phyloP scores from a whole-genome alignment of 1,139 yeast genomes.

The Pneumocystis carinii region DNA sequence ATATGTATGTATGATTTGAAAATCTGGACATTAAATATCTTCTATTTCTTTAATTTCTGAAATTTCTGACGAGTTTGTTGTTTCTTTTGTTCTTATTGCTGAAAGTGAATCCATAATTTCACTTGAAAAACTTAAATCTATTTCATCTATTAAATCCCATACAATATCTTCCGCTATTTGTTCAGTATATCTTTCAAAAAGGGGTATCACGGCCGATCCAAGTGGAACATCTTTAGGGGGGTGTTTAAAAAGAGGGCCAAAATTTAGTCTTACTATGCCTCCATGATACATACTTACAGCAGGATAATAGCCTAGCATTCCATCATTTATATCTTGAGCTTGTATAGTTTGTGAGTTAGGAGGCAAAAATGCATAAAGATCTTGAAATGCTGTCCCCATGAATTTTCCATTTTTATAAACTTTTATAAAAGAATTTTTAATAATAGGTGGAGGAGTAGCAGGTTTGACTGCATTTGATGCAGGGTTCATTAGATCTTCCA shows the following conservation, averaged over 20 bases:
- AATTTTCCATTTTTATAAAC: conserved; percentile 65
- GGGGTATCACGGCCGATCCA: conserved; percentile 28
- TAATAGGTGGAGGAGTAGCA: conserved; percentile 18
- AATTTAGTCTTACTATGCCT: conserved; percentile 56
- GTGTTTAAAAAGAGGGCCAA: conserved; percentile 50
- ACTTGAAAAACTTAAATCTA: conserved; percentile 42
- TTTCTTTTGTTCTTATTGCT: background rate
- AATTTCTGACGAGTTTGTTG: background rate
- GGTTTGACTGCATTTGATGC: conserved; percentile 17
- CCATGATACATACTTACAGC: conserved; percentile 70
- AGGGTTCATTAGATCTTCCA: conserved; percentile 65
- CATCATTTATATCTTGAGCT: conserved; percentile 24
- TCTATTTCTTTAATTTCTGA: conserved; percentile 1
- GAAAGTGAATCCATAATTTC: background rate
- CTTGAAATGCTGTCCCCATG: conserved; percentile 50
- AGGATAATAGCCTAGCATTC: conserved; percentile 79
- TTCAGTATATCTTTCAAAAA: conserved; percentile 51
- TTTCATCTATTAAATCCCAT: conserved; percentile 75
- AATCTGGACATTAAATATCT: background rate
- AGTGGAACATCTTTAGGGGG: conserved; percentile 24
- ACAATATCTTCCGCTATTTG: conserved; percentile 66
- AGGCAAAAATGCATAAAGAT: conserved; percentile 65
- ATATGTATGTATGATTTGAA: background rate
- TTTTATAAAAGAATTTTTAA: conserved; percentile 45
- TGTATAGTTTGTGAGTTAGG: conserved; percentile 34